A percentile compares a stretch with the other conserved stretches of the same genome.
phyloP scores from a whole-genome alignment of 1,284 basidiomycete genomes.

The Mycena citricolor region DNA sequence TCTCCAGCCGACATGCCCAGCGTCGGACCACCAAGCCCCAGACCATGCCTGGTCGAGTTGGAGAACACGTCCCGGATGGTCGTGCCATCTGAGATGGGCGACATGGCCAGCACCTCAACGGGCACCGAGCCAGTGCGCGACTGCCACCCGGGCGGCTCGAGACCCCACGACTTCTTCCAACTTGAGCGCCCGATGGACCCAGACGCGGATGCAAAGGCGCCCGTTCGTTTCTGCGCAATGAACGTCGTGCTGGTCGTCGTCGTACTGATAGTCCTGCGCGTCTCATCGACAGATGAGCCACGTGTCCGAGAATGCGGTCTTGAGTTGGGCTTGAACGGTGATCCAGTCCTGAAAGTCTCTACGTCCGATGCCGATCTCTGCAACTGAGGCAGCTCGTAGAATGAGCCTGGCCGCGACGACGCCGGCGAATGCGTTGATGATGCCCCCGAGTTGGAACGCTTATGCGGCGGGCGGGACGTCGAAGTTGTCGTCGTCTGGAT shows the following conservation, averaged over 20 bases:
- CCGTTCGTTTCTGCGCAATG: slow-evolving; percentile 72
- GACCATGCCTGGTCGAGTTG: slow-evolving; percentile 47
- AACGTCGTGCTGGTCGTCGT: slow-evolving; percentile 50
- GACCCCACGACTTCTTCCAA: slow-evolving; percentile 85
- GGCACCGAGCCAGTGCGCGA: slow-evolving; percentile 66
- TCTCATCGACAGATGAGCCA: slow-evolving; percentile 49
- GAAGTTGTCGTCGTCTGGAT: slow-evolving; percentile 40
- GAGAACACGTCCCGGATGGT: slow-evolving; percentile 76
- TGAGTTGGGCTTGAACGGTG: slow-evolving; percentile 45
- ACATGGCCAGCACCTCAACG: slow-evolving; percentile 69
- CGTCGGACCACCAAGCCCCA: slow-evolving; percentile 27
- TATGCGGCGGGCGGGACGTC: slow-evolving; percentile 44
- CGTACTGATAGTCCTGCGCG: slow-evolving; percentile 32
- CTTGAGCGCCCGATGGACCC: slow-evolving; percentile 64
- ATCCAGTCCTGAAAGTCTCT: slow-evolving; percentile 52
- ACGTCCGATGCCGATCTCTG: slow-evolving; percentile 49
- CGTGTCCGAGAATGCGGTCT: slow-evolving; percentile 32
- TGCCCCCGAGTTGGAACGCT: slow-evolving; percentile 68
- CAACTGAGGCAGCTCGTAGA: slow-evolving; percentile 53
- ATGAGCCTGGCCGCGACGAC: slow-evolving; percentile 72
- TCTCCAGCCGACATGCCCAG: slow-evolving; percentile 53
- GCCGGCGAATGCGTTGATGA: slow-evolving; percentile 70
- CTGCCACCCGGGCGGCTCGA: slow-evolving; percentile 82
- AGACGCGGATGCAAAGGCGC: slow-evolving; percentile 62
- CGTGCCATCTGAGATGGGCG: slow-evolving; percentile 51